Conservation (phyloP, 2,329 filamentous ascomycete genomes). For the Aspergillus luchuensis region DNA sequence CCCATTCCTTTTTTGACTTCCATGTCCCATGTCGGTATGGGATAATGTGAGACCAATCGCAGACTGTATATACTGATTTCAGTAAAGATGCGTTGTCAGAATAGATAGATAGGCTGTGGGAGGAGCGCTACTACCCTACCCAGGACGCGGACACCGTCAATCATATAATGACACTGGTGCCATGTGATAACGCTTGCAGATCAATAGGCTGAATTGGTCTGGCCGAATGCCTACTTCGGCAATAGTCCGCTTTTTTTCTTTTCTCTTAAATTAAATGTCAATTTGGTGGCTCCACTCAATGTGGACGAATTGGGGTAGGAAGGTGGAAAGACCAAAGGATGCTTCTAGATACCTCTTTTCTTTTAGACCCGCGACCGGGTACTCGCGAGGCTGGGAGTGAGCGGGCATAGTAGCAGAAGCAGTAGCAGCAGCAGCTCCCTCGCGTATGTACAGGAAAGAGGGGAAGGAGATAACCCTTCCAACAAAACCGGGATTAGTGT, state of each 20-base stretch:
- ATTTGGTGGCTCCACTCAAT: background rate
- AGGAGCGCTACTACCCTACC: background rate
- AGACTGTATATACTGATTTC: background rate
- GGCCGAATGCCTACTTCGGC: slow-evolving; percentile 5
- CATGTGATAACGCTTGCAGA: slow-evolving; percentile 1
- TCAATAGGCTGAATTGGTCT: background rate
- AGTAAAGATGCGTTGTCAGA: background rate
- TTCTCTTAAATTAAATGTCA: background rate
- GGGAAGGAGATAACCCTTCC: background rate
- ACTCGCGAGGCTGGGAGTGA: background rate
- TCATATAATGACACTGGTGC: background rate
- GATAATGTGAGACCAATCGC: background rate
- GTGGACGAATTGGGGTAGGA: background rate
- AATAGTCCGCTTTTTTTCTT: background rate
- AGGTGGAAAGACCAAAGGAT: background rate
- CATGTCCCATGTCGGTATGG: background rate
- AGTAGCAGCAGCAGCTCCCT: background rate
- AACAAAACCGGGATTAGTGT: background rate
- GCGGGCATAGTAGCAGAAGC: background rate
- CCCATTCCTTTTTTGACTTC: background rate
- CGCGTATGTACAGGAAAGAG: background rate
- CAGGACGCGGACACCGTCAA: background rate
- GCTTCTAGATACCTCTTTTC: background rate
- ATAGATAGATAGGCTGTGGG: background rate
- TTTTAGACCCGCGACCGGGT: background rate